These are phyloP conservation scores for Nicotiana attenuata DNA, from an alignment of 257 asterid species.

Conservation along the genomic window DNA sequence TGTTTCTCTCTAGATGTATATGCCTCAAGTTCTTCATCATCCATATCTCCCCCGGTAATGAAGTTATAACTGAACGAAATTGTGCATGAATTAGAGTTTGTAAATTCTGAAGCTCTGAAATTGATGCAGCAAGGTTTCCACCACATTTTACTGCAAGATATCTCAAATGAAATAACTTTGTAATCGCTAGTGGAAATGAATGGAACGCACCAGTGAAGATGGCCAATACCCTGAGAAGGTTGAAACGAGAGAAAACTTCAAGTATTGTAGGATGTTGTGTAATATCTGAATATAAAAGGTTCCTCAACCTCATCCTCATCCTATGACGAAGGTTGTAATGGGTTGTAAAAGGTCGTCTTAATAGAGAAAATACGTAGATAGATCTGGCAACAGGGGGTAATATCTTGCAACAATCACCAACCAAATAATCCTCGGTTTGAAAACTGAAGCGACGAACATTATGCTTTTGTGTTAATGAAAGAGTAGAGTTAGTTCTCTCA, in stretches of 20 bases:
- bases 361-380: too few species aligned
- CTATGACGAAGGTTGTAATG: too few species aligned
- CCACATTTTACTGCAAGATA: not conserved
- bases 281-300: too few species aligned
- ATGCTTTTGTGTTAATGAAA: too few species aligned
- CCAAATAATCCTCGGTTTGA: too few species aligned
- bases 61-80: not conserved
- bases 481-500: too few species aligned
- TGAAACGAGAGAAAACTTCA: not conserved
- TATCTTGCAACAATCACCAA: too few species aligned
- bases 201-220: not conserved
- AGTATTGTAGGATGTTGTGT: too few species aligned
- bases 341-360: too few species aligned
- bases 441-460: too few species aligned
- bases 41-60: not conserved
- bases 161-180: not conserved
- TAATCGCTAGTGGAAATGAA: not conserved
- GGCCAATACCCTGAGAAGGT: not conserved
- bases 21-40: not conserved
- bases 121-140: not conserved
- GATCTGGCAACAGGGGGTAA: too few species aligned
- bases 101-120: not conserved
- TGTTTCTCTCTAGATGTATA: not conserved
- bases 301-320: too few species aligned
- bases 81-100: not conserved